Percentiles rank a stretch among this genome's conserved stretches.
Conservation (phyloP, 768 basidiomycete species). For the Boletellus ananiceps region DNA sequence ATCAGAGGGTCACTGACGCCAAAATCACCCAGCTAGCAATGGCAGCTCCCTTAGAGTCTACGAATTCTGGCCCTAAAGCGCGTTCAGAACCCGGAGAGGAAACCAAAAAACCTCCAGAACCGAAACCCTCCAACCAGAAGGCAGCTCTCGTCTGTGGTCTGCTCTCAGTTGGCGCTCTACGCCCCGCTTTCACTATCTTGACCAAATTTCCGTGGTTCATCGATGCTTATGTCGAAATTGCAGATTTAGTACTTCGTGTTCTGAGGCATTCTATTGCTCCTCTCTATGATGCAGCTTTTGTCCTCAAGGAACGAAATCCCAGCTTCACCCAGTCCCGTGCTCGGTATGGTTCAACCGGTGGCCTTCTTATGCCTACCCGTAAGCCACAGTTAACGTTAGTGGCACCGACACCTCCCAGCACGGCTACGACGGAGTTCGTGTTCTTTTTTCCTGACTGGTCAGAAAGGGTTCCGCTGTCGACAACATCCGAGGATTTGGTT, state of each 20-base stretch:
- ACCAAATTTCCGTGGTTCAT: constrained; percentile 83
- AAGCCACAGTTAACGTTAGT: constrained; percentile 68
- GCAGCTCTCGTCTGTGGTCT: constrained; percentile 71
- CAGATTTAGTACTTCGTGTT: constrained; percentile 80
- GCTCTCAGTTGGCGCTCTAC: constrained; percentile 81
- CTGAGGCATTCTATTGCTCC: constrained; percentile 64
- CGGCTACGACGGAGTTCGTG: constrained; percentile 68
- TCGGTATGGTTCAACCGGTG: constrained; percentile 58
- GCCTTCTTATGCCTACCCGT: constrained; percentile 47
- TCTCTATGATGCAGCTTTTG: constrained; percentile 51
- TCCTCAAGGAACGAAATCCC: constrained; percentile 55
- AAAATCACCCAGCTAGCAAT: constrained; percentile 76
- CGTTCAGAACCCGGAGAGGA: constrained; percentile 36
- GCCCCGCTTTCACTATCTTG: constrained; percentile 73
- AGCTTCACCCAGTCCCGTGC: constrained; percentile 61
- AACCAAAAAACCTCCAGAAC: constrained; percentile 32
- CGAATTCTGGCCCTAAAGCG: constrained; percentile 38
- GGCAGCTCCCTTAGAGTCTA: constrained; percentile 75
- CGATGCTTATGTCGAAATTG: constrained; percentile 75
- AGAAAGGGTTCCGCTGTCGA: constrained; percentile 62
- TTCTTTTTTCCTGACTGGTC: constrained; percentile 91
- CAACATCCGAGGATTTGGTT: constrained; percentile 61
- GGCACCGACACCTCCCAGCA: constrained; percentile 79
- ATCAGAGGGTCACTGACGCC: constrained; percentile 61
- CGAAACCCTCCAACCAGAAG: constrained; percentile 67